phyloP scores from a whole-genome alignment of 2,329 filamentous ascomycete genomes.

The Helminthosporium solani region DNA sequence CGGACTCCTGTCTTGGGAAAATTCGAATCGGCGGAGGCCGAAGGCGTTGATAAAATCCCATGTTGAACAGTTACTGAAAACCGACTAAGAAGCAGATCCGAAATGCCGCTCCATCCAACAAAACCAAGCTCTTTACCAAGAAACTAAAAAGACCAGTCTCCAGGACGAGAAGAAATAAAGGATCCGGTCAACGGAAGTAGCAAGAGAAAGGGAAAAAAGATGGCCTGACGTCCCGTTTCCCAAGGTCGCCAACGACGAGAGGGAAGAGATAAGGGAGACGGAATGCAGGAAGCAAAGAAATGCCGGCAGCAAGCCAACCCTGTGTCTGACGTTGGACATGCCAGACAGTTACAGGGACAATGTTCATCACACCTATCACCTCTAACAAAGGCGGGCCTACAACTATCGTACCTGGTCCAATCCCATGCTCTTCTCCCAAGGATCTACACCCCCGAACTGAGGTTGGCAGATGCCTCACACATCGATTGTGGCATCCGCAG shows the following conservation, averaged over 20 bases:
- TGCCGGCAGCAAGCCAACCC: constrained; percentile 27
- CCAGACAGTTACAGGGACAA: constrained; percentile 9
- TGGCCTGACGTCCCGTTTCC: constrained; percentile 18
- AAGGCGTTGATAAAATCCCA: constrained; percentile 31
- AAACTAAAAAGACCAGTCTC: constrained; percentile 20
- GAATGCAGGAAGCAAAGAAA: constrained; percentile 11
- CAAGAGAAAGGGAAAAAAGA: constrained; percentile 14
- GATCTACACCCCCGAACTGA: constrained; percentile 26
- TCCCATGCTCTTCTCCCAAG: constrained; percentile 8
- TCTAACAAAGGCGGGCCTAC: constrained; percentile 20
- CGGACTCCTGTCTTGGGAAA: constrained; percentile 20
- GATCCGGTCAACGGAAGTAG: constrained; percentile 36
- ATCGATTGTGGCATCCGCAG: constrained; percentile 10
- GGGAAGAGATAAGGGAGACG: constrained; percentile 17
- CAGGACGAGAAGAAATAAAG: constrained; percentile 30
- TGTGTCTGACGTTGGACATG: constrained; percentile 29
- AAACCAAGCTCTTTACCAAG: constrained; percentile 1
- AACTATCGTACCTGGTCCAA: constrained; percentile 5
- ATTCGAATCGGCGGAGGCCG: constrained; percentile 30
- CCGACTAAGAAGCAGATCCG: neutral
- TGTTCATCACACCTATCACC: constrained; percentile 22
- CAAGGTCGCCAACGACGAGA: constrained; percentile 18
- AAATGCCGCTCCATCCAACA: constrained; percentile 1
- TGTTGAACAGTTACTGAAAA: constrained; percentile 14
- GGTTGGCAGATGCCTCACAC: constrained; percentile 13